Evolutionary conservation across 1,139 yeast species (phyloP).

Genomic region (Geotrichum australiense): DNA sequence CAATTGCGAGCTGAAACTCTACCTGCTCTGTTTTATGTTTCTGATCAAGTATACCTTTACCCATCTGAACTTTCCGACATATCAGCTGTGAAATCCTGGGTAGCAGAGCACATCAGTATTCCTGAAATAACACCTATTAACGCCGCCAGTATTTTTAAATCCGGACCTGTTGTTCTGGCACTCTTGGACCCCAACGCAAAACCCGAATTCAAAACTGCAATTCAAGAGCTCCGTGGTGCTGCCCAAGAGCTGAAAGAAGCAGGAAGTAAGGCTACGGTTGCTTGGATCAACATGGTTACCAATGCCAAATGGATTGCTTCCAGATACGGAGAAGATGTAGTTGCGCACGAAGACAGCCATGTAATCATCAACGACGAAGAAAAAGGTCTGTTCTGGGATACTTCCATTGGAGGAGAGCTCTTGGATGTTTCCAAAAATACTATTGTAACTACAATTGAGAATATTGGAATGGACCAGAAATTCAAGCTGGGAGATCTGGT

Average conservation of each 20-base stretch:
- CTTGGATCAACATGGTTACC: slow-evolving; percentile 35
- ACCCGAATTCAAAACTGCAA: slow-evolving; percentile 25
- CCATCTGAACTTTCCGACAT: slow-evolving; percentile 22
- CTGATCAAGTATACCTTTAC: too few relatives aligned
- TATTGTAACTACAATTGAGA: slow-evolving; percentile 28
- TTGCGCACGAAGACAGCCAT: slow-evolving; percentile 3
- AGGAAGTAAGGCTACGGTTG: too few relatives aligned
- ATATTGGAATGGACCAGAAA: slow-evolving; percentile 24
- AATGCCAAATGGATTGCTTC: slow-evolving; percentile 34
- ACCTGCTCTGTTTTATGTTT: too few relatives aligned
- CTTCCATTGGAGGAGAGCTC: slow-evolving; percentile 24
- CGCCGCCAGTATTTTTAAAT: slow-evolving; percentile 30
- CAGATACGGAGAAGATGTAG: slow-evolving; percentile 27
- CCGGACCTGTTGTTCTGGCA: slow-evolving; percentile 31
- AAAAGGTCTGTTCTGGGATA: slow-evolving; percentile 32
- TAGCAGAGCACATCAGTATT: slow-evolving; percentile 27
- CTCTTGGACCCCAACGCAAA: slow-evolving; percentile 31
- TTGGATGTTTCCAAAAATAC: slow-evolving; percentile 27
- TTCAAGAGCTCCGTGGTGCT: slow-evolving; percentile 29
- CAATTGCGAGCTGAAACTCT: too few relatives aligned
- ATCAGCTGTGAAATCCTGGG: too few relatives aligned
- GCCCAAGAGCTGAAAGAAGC: slow-evolving; percentile 30
- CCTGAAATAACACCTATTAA: slow-evolving; percentile 36
- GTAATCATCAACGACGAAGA: slow-evolving; percentile 31
- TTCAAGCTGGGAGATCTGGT: slow-evolving; percentile 21